Evolutionary conservation across 805 yeast genomes (phyloP), one percentile per base, ranked within the genome.

Genomic region (Myxozyma neotropica): DNA sequence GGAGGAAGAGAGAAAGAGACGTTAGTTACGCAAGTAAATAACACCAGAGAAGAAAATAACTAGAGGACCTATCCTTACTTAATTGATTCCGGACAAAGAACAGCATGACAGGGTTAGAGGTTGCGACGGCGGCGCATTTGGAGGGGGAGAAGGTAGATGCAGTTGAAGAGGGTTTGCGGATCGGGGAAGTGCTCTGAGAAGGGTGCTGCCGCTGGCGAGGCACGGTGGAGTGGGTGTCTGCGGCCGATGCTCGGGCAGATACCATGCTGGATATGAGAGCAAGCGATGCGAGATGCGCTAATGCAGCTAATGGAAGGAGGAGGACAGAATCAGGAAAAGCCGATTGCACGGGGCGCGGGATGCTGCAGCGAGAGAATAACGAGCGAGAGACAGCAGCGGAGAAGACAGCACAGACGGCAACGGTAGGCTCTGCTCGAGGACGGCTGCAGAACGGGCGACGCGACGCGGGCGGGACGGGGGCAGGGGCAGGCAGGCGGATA

Each of bases 71-170:
- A n/a, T n/a, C 6, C 59, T 23, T 44, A 59, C 63, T 13, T 21
- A 61, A 45, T 21, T 61, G 65, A 26, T 61, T 58, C 21, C 39
- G 27, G 43, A 58, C 60, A 19, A 61, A n/a, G 15, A 49, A 49
- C 29, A 29, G 33, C 15, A 55, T 29, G 35, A 55, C 36, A 2
- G 57, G 36, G 27, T 42, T 59, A 38, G 42, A 33, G 10, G 48
- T 42, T 12, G 52, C 38, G 23, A 15, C 48, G 12, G 47, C 42
- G 15, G 44, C 47, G 33, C 17, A 15, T 39, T 51, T 57, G 6
- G 55, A 8, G 59, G 35, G 17, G 54, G 27, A 36, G 42, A 13
- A 10, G 17, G 48, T 15, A 44, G 38, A 23, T 2, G 40, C 19
- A 29, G 38, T 17, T 6, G 38, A 46, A 13, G 38, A 17, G 46